Percentiles rank a stretch among this genome's conserved stretches.
These are phyloP conservation scores for Knufia fluminis DNA, from an alignment of 2,329 filamentous ascomycete genomes.

Conservation along the genomic window DNA sequence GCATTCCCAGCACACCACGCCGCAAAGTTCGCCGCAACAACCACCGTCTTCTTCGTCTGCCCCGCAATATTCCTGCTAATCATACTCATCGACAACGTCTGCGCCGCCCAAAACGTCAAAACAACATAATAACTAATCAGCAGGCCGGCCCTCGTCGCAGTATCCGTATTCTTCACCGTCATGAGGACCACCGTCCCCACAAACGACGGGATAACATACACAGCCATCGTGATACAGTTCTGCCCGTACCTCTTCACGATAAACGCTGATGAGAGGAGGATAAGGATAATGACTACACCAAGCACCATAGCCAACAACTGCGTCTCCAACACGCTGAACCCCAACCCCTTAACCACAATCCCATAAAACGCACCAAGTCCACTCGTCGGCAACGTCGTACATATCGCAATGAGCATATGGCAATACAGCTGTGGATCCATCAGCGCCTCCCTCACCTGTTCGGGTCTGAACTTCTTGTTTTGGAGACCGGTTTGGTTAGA, in stretches of 20 bases:
- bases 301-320: constrained; percentile 68
- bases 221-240: constrained; percentile 57
- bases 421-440: constrained; percentile 58
- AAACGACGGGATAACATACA: constrained; percentile 61
- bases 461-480: constrained; percentile 44
- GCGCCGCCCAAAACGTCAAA: constrained; percentile 67
- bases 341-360: constrained; percentile 60
- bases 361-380: constrained; percentile 57
- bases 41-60: constrained; percentile 63
- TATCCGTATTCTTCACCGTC: constrained; percentile 52
- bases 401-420: constrained; percentile 58
- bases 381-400: constrained; percentile 63
- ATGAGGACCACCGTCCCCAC: constrained; percentile 64
- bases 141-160: constrained; percentile 54
- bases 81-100: constrained; percentile 58
- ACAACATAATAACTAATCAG: constrained; percentile 68
- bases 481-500: constrained; percentile 54
- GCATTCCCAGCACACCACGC: constrained; percentile 61
- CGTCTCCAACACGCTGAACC: constrained; percentile 57
- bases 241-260: constrained; percentile 60
- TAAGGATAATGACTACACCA: constrained; percentile 62
- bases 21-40: constrained; percentile 61
- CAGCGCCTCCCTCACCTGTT: constrained; percentile 50
- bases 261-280: constrained; percentile 58
- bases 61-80: constrained; percentile 62